Percentiles rank a stretch among this genome's conserved stretches.
phyloP scores from a whole-genome alignment of 805 yeast genomes.

The Pichia deserticola region DNA sequence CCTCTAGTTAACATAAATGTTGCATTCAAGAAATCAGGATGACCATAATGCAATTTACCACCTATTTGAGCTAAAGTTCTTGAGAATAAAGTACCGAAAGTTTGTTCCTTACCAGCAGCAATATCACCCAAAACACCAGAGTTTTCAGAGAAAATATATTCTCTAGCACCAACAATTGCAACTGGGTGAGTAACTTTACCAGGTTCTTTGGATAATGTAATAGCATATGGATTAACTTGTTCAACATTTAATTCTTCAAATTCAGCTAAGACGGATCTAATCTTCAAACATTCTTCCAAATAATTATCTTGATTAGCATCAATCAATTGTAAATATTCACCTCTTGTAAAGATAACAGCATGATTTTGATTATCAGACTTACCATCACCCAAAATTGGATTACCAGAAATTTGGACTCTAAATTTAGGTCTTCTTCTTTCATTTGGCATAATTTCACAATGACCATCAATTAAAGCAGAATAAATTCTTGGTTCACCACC shows the following conservation, averaged over 20 bases:
- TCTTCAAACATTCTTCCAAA: slow-evolving; percentile 76
- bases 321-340: slow-evolving; percentile 76
- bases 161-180: slow-evolving; percentile 83
- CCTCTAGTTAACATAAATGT: slow-evolving; percentile 80
- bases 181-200: slow-evolving; percentile 56
- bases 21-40: slow-evolving; percentile 76
- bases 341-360: slow-evolving; percentile 71
- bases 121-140: slow-evolving; percentile 82
- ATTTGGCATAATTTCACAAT: slow-evolving; percentile 61
- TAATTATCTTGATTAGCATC: slow-evolving; percentile 88
- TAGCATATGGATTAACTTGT: slow-evolving; percentile 77
- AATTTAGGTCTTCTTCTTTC: slow-evolving; percentile 73
- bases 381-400: slow-evolving; percentile 84
- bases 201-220: slow-evolving; percentile 49
- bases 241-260: slow-evolving; percentile 72
- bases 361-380: slow-evolving; percentile 84
- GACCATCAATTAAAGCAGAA: slow-evolving; percentile 76
- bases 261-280: slow-evolving; percentile 74
- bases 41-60: slow-evolving; percentile 83
- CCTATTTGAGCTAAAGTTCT: slow-evolving; percentile 80
- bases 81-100: slow-evolving; percentile 79
- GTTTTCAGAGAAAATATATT: slow-evolving; percentile 80
- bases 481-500: slow-evolving; percentile 67
- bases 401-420: slow-evolving; percentile 73
- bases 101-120: slow-evolving; percentile 88